Percentiles rank a stretch among this genome's conserved stretches.
Evolutionary conservation across 495 filamentous ascomycete species (phyloP).

Genomic region (Articulospora tetracladia): DNA sequence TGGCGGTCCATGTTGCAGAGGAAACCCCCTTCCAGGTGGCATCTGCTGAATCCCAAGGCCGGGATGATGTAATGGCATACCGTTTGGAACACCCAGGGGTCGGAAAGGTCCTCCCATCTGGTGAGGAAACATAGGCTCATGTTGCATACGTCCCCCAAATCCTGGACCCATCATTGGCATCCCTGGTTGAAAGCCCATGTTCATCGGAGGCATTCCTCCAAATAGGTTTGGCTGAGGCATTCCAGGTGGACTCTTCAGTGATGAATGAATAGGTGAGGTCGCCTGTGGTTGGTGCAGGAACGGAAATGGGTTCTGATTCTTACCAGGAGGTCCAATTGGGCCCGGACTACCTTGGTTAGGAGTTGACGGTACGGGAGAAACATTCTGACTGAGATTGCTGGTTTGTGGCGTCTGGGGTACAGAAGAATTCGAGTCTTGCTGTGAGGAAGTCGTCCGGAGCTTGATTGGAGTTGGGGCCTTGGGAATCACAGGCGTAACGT

Average conservation of each 20-base stretch:
- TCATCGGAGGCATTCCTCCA: slow-evolving; percentile 23
- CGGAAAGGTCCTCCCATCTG: slow-evolving; percentile 45
- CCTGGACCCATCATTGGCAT: slow-evolving; percentile 45
- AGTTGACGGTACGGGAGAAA: slow-evolving; percentile 58
- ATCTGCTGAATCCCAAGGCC: slow-evolving; percentile 57
- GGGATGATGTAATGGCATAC: slow-evolving; percentile 45
- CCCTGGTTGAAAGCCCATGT: slow-evolving; percentile 52
- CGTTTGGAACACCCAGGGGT: slow-evolving; percentile 52
- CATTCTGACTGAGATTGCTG: slow-evolving; percentile 55
- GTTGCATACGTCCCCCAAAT: slow-evolving; percentile 41
- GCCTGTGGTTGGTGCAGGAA: slow-evolving; percentile 38
- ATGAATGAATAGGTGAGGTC: slow-evolving; percentile 36
- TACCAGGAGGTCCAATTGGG: slow-evolving; percentile 45
- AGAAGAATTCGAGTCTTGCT: slow-evolving; percentile 71
- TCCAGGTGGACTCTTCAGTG: slow-evolving; percentile 41
- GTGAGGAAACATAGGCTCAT: slow-evolving; percentile 51
- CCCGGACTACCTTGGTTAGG: slow-evolving; percentile 55
- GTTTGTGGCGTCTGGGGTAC: slow-evolving; percentile 61
- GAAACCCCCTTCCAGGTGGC: slow-evolving; percentile 61
- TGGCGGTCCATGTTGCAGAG: slow-evolving; percentile 53
- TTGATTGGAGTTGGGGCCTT: slow-evolving; percentile 79
- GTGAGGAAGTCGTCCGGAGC: slow-evolving; percentile 74
- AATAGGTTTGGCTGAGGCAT: slow-evolving; percentile 26
- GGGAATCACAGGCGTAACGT: slow-evolving; percentile 76
- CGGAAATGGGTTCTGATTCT: slow-evolving; percentile 28